Percentiles rank a stretch among this genome's conserved stretches.
phyloP scores from a whole-genome alignment of 331 rosid species.

The Pyracantha coccinea region DNA sequence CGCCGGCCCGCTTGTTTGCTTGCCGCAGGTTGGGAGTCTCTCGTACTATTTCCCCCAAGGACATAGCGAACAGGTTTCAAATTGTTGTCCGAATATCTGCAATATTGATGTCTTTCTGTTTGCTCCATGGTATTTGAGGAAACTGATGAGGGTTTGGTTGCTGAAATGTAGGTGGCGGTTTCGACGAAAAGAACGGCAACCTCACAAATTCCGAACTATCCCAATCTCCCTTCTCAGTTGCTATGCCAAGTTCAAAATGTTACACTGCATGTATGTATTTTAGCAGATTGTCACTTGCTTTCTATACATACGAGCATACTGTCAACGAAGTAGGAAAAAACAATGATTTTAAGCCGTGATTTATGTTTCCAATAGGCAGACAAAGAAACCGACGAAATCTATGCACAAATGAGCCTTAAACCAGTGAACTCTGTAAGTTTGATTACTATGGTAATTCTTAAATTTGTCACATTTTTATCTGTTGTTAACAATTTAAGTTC shows the following conservation, averaged over 20 bases:
- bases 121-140: neutral
- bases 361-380: constrained; percentile 59
- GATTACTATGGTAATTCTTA: neutral
- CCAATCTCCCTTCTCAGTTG: constrained; percentile 86
- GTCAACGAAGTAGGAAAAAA: neutral
- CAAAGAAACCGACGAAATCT: constrained; percentile 91
- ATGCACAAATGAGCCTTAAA: constrained; percentile 93
- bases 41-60: constrained; percentile 93
- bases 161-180: constrained; percentile 66
- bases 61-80: constrained; percentile 81
- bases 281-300: neutral
- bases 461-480: neutral
- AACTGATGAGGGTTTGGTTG: neutral
- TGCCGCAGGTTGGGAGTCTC: constrained; percentile 81
- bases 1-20: constrained; percentile 78
- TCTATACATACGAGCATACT: neutral
- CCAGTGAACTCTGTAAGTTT: constrained; percentile 83
- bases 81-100: neutral
- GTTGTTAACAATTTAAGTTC: neutral
- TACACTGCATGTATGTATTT: constrained; percentile 67
- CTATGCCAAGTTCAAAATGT: constrained; percentile 90
- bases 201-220: constrained; percentile 95
- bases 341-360: neutral
- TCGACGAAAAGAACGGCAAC: constrained; percentile 90
- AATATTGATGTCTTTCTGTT: neutral